These are phyloP conservation scores for Lactarius trivialis DNA, from an alignment of 768 basidiomycete genomes.

Conservation along the genomic window DNA sequence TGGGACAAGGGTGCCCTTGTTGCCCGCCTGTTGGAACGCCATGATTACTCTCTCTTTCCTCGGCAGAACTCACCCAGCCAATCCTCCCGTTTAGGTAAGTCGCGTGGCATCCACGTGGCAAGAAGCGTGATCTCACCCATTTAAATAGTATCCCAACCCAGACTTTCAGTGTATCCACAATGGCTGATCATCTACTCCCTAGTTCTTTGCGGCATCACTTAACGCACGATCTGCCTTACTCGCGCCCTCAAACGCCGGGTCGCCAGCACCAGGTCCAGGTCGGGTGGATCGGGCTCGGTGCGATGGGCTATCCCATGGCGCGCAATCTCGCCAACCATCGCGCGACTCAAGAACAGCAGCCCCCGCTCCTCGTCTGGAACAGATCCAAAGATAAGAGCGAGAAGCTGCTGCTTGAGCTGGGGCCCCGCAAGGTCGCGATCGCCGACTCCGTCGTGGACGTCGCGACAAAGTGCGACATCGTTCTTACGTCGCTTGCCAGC, in stretches of 20 bases:
- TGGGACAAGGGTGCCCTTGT: conserved; percentile 64
- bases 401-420: conserved; percentile 49
- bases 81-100: conserved; percentile 11
- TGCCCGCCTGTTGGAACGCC: conserved; percentile 45
- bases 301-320: conserved; percentile 74
- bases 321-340: conserved; percentile 63
- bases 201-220: conserved; percentile 11
- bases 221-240: conserved; percentile 39
- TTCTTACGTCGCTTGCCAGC: conserved; percentile 66
- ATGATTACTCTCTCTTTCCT: conserved; percentile 30
- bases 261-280: conserved; percentile 31
- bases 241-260: conserved; percentile 51
- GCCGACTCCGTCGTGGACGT: conserved; percentile 34
- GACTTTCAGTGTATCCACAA: not conserved
- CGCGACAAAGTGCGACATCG: conserved; percentile 47
- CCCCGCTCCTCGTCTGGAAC: conserved; percentile 70
- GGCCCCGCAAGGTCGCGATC: conserved; percentile 44
- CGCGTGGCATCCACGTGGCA: not conserved
- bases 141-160: no score
- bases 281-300: conserved; percentile 50
- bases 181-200: conserved; percentile 7
- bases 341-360: conserved; percentile 32
- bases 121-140: no score
- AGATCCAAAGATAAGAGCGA: conserved; percentile 58
- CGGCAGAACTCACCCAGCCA: not conserved